Percentiles rank a stretch among this genome's conserved stretches.
These are phyloP conservation scores for Hawksworthiomyces lignivorus DNA, from an alignment of 2,329 filamentous ascomycete species.

Conservation along the genomic window DNA sequence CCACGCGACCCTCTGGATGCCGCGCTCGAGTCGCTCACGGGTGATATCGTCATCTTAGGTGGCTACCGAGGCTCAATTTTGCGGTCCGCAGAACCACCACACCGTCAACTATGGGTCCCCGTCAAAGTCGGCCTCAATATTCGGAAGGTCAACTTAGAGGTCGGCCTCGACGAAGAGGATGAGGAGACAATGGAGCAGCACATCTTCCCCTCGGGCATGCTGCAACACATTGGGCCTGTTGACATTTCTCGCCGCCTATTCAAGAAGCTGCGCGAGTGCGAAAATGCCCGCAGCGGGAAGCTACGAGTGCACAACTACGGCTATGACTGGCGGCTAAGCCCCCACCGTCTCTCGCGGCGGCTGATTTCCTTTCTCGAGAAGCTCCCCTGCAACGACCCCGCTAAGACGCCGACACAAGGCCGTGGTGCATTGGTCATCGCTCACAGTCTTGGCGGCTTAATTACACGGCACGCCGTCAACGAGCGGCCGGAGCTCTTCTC, in stretches of 20 bases:
- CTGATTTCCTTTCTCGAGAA: slow-evolving; percentile 66
- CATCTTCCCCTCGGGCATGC: slow-evolving; percentile 81
- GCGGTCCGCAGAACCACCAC: slow-evolving; percentile 70
- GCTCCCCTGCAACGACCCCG: slow-evolving; percentile 59
- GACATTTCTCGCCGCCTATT: slow-evolving; percentile 81
- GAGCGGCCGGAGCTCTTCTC: slow-evolving; percentile 75
- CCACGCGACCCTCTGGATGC: slow-evolving; percentile 29
- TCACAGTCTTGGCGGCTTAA: slow-evolving; percentile 80
- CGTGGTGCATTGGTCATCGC: slow-evolving; percentile 74
- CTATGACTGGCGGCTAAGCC: slow-evolving; percentile 90
- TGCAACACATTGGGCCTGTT: slow-evolving; percentile 85
- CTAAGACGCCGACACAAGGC: slow-evolving; percentile 18
- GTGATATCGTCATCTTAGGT: slow-evolving; percentile 81
- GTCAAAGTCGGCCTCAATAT: slow-evolving; percentile 89
- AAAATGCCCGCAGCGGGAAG: slow-evolving; percentile 63
- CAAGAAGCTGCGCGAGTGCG: slow-evolving; percentile 64
- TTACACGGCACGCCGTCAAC: slow-evolving; percentile 84
- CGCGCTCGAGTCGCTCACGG: slow-evolving; percentile 60
- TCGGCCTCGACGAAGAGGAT: slow-evolving; percentile 73
- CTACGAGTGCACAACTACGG: slow-evolving; percentile 83
- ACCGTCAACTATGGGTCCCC: slow-evolving; percentile 88
- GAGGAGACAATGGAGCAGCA: slow-evolving; percentile 75
- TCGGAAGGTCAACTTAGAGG: slow-evolving; percentile 83
- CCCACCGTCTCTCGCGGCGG: slow-evolving; percentile 62
- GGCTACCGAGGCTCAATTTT: slow-evolving; percentile 89